phyloP scores from a whole-genome alignment of 2,329 filamentous ascomycete species.

The Tympanopsis confertula region DNA sequence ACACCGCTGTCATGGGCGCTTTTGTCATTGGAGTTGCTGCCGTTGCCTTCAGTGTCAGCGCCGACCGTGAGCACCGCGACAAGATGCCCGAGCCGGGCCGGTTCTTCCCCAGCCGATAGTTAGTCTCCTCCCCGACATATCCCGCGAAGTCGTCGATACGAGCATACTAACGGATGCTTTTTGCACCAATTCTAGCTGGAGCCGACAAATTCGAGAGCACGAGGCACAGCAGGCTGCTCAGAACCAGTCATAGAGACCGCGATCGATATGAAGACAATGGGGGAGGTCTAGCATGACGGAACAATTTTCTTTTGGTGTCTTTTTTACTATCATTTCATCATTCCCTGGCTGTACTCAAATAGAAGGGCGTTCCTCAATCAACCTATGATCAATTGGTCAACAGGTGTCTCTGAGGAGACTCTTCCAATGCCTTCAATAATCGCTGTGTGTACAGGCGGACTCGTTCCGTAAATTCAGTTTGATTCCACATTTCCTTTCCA shows the following conservation, averaged over 20 bases:
- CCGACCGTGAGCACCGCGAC: conserved; percentile 60
- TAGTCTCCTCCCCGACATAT: conserved; percentile 24
- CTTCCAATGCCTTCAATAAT: not conserved
- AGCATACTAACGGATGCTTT: not conserved
- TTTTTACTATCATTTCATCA: not conserved
- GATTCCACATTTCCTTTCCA: conserved; percentile 1
- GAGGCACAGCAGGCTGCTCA: not conserved
- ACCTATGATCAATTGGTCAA: not conserved
- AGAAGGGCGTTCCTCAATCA: conserved; percentile 1
- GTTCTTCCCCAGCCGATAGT: conserved; percentile 81
- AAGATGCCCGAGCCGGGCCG: conserved; percentile 65
- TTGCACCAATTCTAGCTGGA: not conserved
- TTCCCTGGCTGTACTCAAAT: not conserved
- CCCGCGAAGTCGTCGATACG: not conserved
- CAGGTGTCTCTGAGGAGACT: not conserved
- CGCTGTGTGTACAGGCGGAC: conserved; percentile 1
- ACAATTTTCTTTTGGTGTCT: not conserved
- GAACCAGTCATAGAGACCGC: not conserved
- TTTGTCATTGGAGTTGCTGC: conserved; percentile 59
- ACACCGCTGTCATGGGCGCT: conserved; percentile 67
- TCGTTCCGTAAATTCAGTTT: conserved; percentile 1
- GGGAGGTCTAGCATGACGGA: not conserved
- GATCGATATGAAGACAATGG: not conserved
- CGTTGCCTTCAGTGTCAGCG: conserved; percentile 60
- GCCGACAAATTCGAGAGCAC: not conserved